Base-by-base conservation (phyloP, 2,329 filamentous ascomycete genomes). In the Cladophialophora carrionii region DNA sequence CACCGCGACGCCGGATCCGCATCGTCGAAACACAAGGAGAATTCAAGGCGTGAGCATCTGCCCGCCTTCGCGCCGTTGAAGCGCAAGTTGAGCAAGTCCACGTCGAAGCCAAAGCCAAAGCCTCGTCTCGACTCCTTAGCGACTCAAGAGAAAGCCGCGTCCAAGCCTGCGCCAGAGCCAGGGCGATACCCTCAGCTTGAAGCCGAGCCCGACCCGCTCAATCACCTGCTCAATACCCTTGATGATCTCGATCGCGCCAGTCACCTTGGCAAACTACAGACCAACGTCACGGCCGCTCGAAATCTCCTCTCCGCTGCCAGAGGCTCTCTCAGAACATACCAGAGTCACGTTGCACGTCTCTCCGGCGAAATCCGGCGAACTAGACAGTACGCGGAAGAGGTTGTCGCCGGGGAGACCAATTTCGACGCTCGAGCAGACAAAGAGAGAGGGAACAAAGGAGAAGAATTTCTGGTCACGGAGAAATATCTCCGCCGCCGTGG, bases 151-250 rank as follows among this genome's bases (percentile, higher is more conserved):
- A 1, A 9, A 17, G n/a, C n/a, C n/a, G n/a, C n/a, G n/a, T n/a
- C n/a, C n/a, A 43, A 43, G 14, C n/a, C 17, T n/a, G n/a, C 37
- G 37, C 17, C 4, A n/a, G 37, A n/a, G 37, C 4, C 17, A 41
- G 37, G n/a, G 17, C 37, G 17, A 37, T 5, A 55, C 29, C 9
- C 52, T 55, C 48, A 51, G 5, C 20, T 12, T 26, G 48, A 51
- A 12, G 9, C 20, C 9, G 48, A 10, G 10, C 24, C 24, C 48
- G 48, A 51, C 48, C n/a, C 48, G 20, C 24, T 51, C 22, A 51
- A 51, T 17, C 48, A 51, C 20, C 24, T 51, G 12, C 48, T 51
- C 48, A 51, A 26, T 51, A 26, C 48, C 24, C 48, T 51, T 14
- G 48, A 51, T 51, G 48, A 20, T 8, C 48, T 51, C 26, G 48